Conservation (phyloP, 2,329 filamentous ascomycete genomes). For the Colletotrichum tropicicola region DNA sequence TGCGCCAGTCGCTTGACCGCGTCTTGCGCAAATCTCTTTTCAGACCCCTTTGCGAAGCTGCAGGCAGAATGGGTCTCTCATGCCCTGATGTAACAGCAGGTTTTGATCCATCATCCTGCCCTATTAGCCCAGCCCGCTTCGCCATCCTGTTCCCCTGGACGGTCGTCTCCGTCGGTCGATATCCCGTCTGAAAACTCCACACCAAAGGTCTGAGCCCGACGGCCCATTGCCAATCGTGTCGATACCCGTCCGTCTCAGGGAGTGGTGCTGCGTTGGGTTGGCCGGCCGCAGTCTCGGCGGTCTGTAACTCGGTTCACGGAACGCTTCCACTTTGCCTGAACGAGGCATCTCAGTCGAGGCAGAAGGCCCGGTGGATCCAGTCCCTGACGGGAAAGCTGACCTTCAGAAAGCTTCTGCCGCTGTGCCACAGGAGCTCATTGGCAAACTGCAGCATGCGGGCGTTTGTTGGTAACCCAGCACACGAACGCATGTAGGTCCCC, state of each 20-base stretch:
- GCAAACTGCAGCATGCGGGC: background rate
- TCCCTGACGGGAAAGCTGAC: background rate
- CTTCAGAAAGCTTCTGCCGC: background rate
- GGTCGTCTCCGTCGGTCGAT: constrained; percentile 6
- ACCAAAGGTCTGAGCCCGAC: background rate
- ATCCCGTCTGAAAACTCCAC: constrained; percentile 4
- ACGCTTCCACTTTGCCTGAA: background rate
- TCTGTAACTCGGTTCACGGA: background rate
- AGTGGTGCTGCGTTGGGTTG: background rate
- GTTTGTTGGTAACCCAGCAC: background rate
- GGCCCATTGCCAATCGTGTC: constrained; percentile 12
- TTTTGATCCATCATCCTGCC: background rate
- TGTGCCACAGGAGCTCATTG: constrained; percentile 1
- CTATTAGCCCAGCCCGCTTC: background rate
- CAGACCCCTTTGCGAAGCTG: background rate
- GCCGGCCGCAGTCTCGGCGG: background rate
- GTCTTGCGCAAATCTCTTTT: background rate
- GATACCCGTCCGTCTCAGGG: background rate
- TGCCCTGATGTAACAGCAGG: constrained; percentile 10
- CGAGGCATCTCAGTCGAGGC: background rate
- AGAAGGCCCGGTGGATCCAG: background rate
- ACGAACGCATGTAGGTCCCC: background rate
- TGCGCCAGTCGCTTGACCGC: constrained; percentile 1
- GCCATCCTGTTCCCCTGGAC: background rate
- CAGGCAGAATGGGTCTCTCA: background rate